phyloP scores from a whole-genome alignment of 2,329 filamentous ascomycete species.

The Colletotrichum paranaense region DNA sequence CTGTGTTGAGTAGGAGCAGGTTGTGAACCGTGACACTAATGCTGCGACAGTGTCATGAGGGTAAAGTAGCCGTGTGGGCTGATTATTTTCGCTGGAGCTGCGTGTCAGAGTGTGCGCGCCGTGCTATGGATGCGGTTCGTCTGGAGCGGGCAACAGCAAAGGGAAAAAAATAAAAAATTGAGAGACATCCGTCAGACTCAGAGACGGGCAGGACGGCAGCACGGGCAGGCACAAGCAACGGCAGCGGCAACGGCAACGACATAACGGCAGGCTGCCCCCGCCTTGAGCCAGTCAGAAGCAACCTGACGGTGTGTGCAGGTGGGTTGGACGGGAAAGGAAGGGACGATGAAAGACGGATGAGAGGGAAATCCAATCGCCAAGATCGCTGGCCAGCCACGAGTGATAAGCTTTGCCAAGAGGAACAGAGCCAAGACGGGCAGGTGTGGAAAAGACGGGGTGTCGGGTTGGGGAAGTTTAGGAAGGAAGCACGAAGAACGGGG shows the following conservation, averaged over 20 bases:
- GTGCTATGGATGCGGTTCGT: slow-evolving; percentile 12
- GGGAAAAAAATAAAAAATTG: neutral
- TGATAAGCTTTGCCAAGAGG: slow-evolving; percentile 51
- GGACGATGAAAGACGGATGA: slow-evolving; percentile 1
- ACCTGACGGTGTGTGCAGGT: neutral
- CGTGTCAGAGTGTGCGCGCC: neutral
- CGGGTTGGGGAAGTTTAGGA: slow-evolving; percentile 14
- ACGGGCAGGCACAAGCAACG: neutral
- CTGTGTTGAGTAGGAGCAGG: neutral
- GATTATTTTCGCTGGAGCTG: neutral
- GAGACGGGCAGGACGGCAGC: neutral
- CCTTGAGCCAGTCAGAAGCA: slow-evolving; percentile 6
- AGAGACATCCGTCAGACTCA: neutral
- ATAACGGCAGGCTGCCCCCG: neutral
- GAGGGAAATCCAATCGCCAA: slow-evolving; percentile 26
- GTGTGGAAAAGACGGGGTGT: slow-evolving; percentile 35
- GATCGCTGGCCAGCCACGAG: slow-evolving; percentile 40
- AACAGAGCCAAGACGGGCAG: slow-evolving; percentile 38
- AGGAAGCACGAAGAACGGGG: neutral
- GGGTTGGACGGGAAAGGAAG: neutral
- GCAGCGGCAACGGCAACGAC: neutral
- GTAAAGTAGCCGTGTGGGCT: slow-evolving; percentile 3
- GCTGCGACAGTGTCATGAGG: neutral
- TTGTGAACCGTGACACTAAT: neutral
- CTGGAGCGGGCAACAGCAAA: neutral